Evolutionary conservation across 306 rosid genomes (phyloP), one percentile per base, ranked within the genome.

Genomic region (Cucurbita ficifolia): DNA sequence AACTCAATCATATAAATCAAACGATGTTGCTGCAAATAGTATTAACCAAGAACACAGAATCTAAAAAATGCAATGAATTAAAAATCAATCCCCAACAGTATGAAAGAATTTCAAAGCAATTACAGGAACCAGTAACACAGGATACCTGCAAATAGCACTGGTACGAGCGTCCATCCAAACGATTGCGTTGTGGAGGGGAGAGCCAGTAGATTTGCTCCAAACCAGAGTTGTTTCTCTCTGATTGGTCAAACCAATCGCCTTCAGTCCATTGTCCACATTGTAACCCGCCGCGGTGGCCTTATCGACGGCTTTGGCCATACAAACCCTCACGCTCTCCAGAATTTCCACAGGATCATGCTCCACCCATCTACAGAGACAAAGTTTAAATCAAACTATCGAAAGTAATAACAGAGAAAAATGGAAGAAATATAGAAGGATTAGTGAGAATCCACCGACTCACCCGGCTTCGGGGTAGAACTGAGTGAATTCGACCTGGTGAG

Each of bases 141-240:
- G 40, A 52, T 24, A 90, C 98, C 97, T 83, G 96, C 96, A 94
- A 82, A 94, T 50, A 33, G 88, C 52, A 57, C 92, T 82, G 36
- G 98, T 90, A 3, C 98, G 90, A 72, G 35, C 95, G 76, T 94
- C 98, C 98, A 90, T 90, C 98, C 98, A 94, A 79, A 94, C 98
- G 73, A 94, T 82, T 70, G 98, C 97, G 49, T 86, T 79, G 76
- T 89, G 50, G 43, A 94, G 97, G 68, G 98, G 97, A 42, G 9
- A 59, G 36, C 98, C 98, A 2, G 95, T 86, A 76, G 98, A 86
- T 87, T 89, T 94, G 78, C 98, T 90, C 98, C 98, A 94, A 49
- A 94, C 81, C n/a, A 94, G 72, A 75, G 90, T 85, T 0, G 98
- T 94, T 79, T 94, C 98, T 50, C 98, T 84, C 85, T 94, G 98